Conservation (phyloP, 345 rosid genomes). For the Isatis tinctoria region DNA sequence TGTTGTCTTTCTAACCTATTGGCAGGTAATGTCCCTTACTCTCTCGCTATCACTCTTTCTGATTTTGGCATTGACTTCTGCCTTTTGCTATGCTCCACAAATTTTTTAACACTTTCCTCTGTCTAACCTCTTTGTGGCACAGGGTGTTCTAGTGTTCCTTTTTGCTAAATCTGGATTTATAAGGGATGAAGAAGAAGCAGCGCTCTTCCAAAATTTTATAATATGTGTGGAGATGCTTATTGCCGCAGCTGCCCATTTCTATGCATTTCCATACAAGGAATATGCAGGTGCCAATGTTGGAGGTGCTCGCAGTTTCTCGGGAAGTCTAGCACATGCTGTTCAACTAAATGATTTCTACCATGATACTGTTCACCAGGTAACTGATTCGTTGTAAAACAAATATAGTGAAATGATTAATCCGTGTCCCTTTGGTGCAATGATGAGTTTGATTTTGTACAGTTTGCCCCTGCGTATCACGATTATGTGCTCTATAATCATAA, state of each 20-base stretch:
- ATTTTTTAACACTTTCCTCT: background rate
- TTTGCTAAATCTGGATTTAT: conserved; percentile 89
- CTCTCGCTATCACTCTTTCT: background rate
- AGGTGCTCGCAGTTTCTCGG: conserved; percentile 61
- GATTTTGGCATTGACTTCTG: background rate
- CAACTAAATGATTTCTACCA: conserved; percentile 93
- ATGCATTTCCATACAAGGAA: conserved; percentile 97
- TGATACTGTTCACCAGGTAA: conserved; percentile 97
- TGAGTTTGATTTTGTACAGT: conserved; percentile 45
- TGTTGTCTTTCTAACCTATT: conserved; percentile 93
- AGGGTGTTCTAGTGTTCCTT: conserved; percentile 97
- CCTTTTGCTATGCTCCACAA: background rate
- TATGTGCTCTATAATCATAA: conserved; percentile 87
- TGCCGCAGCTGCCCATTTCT: conserved; percentile 92
- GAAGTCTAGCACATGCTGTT: conserved; percentile 85
- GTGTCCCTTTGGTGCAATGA: background rate
- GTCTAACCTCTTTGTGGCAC: conserved; percentile 16
- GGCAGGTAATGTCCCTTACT: conserved; percentile 67
- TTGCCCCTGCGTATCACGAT: conserved; percentile 96
- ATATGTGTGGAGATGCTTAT: conserved; percentile 96
- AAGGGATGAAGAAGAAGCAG: conserved; percentile 79
- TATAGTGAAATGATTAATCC: background rate
- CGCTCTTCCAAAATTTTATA: conserved; percentile 81
- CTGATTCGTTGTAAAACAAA: background rate
- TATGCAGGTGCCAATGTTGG: conserved; percentile 95